Evolutionary conservation across 2,329 filamentous ascomycete species (phyloP), one percentile per base, ranked within the genome.

Genomic region (Fusarium stilboides): DNA sequence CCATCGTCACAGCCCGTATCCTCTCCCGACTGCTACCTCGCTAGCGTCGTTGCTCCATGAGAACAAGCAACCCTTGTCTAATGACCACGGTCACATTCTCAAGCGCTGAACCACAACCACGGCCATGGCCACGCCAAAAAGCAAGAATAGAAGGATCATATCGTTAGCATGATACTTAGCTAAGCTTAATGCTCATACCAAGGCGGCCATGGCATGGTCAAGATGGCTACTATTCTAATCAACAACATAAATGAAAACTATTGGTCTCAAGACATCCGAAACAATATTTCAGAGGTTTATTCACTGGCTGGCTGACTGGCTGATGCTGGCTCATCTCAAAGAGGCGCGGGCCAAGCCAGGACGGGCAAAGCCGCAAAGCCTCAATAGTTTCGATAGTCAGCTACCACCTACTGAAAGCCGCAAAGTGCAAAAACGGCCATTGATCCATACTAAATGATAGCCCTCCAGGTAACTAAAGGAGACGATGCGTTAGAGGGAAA

Each of bases 1-100:
- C 63, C 51, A 67, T 70, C 47, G 37, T 63, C 66, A 65, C 50
- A 62, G 53, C 64, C 67, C 57, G 57, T 70, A 70, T 63, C 67
- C 53, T 70, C 20, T 68, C 53, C 62, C 50, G 52, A 68, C 57
- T 70, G 63, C 67, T 49, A 68, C 67, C 50, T 68, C 51, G 37
- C 67, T 68, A 70, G 67, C 58, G 57, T 24, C 51, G 49, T 66
- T 67, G 57, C 57, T 57, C 46, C 64, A 56, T 60, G 54, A 42
- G 53, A 56, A 52, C 53, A 47, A 39, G 50, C 57, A 63, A 54
- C 59, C 62, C 65, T 62, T 69, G 65, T 70, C 57, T 46, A 60
- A 19, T 44, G 37, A 54, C 45, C 45, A 55, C 24, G 50, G 50
- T 53, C 59, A 52, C 56, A 20, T 37, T 28, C 43, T 19, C 43